Base-by-base conservation (phyloP, 1,284 basidiomycete genomes). In the Termitomyces sp. region DNA sequence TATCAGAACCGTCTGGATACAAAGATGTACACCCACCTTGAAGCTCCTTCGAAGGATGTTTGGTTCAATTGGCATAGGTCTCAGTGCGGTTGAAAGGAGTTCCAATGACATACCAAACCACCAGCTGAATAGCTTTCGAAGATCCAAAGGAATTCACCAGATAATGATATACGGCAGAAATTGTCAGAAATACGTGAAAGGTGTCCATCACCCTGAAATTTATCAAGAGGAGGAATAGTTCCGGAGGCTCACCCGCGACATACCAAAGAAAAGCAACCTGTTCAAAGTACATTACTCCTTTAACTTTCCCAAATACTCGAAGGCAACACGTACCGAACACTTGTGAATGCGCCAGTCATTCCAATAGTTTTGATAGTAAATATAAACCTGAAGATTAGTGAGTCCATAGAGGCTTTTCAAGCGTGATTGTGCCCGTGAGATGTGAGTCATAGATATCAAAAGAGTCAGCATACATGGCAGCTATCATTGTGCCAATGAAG, bases 331-430 rank as follows among this genome's bases (percentile, higher is more conserved):
- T 39, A 76, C 76, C 15, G 73, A 67, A 5, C 65, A 39, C 58
- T 72, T 74, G 51, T 73, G 68, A 49, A 72, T 60, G 13, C 59
- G 36, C 58, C 64, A 65, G 57, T 77, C 75, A 15, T 67, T 61
- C 1, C 66, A 65, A 54, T 74, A 77, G 21, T 66, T 67, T 43
- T 67, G 64, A 50, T 67, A 75, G 62, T 76, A 77, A 15, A 72
- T 61, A 58, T 70, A 74, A 2, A 69, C 65, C 54, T 77, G 75
- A 3, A 76, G 65, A 50, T 70, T 68, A 2, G 73, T 73, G 33
- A 73, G 62, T 2, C 73, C 73, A 52, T 72, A 75, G 6, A 75
- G 61, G n/a, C 73, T 76, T 45, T 15, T 48, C 33, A 33, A 38
- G 17, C 24, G 24, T 24, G 33, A 6, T 28, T 17, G 17, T 15